Percentiles rank a stretch among this genome's conserved stretches.
Evolutionary conservation across 768 basidiomycete genomes (phyloP).

Genomic region (Boletellus ananiceps): DNA sequence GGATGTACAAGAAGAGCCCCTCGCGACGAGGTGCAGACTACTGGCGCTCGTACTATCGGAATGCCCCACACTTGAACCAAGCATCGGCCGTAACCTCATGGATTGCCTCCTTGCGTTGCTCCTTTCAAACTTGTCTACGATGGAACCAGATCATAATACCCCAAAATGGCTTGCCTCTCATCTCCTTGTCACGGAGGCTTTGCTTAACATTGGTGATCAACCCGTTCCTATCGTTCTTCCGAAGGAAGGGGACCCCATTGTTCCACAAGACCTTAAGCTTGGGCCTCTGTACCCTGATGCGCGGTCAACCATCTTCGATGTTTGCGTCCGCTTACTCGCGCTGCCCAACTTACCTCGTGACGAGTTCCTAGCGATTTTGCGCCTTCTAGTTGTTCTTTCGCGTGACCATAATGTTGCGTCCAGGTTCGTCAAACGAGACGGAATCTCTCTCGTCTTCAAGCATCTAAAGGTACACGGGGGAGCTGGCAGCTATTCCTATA

Average conservation of each 20-base stretch:
- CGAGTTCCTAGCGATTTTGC: constrained; percentile 75
- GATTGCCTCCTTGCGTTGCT: constrained; percentile 64
- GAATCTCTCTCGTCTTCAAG: constrained; percentile 59
- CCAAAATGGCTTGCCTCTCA: constrained; percentile 89
- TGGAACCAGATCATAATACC: constrained; percentile 47
- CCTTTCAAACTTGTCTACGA: constrained; percentile 48
- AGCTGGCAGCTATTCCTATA: constrained; percentile 72
- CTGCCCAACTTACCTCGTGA: constrained; percentile 66
- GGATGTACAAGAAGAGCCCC: constrained; percentile 67
- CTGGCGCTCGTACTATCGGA: constrained; percentile 82
- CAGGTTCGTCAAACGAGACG: constrained; percentile 65
- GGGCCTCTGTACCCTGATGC: constrained; percentile 64
- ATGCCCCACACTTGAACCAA: constrained; percentile 53
- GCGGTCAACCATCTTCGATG: constrained; percentile 66
- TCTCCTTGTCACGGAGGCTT: constrained; percentile 79
- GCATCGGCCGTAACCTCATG: constrained; percentile 58
- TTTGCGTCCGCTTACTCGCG: constrained; percentile 67
- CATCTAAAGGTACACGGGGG: constrained; percentile 57
- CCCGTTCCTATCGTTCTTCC: constrained; percentile 62
- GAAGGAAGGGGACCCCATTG: constrained; percentile 63
- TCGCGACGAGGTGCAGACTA: constrained; percentile 80
- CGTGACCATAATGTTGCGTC: constrained; percentile 60
- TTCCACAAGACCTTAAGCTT: constrained; percentile 43
- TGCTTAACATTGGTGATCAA: constrained; percentile 73
- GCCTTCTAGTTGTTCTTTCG: constrained; percentile 82